Percentiles rank a stretch among this genome's conserved stretches.
phyloP scores from a whole-genome alignment of 2,329 filamentous ascomycete species.

The Penicillium crustosum region DNA sequence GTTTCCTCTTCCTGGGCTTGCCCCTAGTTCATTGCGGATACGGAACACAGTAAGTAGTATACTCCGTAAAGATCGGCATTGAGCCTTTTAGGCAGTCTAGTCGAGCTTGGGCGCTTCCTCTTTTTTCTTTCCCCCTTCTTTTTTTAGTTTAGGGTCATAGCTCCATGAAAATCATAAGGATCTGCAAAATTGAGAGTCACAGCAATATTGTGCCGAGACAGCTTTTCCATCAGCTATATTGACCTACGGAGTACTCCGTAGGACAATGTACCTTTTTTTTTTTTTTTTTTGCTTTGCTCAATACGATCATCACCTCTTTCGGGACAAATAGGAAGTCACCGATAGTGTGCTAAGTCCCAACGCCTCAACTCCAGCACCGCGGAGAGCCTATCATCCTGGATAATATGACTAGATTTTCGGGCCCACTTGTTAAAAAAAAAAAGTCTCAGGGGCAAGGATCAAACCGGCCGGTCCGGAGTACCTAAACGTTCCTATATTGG shows the following conservation, averaged over 20 bases:
- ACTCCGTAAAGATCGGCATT: not conserved
- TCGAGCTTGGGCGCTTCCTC: not conserved
- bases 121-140: not conserved
- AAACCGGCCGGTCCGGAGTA: not conserved
- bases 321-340: not conserved
- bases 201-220: not conserved
- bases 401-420: not conserved
- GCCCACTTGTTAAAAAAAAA: not conserved
- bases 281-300: not conserved
- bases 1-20: not conserved
- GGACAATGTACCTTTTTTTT: too few relatives aligned
- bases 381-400: not conserved
- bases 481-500: not conserved
- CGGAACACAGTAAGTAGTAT: not conserved
- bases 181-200: not conserved
- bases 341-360: not conserved
- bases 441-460: not conserved
- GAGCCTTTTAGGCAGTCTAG: not conserved
- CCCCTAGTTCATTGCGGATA: not conserved
- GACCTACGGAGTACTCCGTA: too few relatives aligned
- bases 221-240: not conserved
- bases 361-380: not conserved
- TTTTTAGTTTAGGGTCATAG: not conserved
- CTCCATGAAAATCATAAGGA: not conserved
- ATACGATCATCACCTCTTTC: not conserved